Percentiles rank a stretch among this genome's conserved stretches.
Evolutionary conservation across 805 yeast species (phyloP).

Genomic region (Lachancea sp.): DNA sequence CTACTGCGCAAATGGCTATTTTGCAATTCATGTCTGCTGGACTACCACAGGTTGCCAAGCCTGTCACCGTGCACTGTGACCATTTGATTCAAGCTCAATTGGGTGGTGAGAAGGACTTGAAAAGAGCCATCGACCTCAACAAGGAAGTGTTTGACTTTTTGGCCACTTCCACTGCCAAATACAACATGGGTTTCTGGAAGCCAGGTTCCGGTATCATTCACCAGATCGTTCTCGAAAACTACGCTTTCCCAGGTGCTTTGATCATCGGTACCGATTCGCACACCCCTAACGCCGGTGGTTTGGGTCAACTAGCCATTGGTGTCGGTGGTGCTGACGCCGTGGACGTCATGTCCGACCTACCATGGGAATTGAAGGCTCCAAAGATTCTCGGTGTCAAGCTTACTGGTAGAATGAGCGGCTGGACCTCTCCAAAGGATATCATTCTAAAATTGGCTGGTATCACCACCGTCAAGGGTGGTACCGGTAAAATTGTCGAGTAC

Average conservation of each 20-base stretch:
- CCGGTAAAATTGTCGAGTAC: constrained; percentile 94
- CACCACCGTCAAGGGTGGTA: constrained; percentile 96
- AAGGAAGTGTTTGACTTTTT: constrained; percentile 93
- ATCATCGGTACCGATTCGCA: constrained; percentile 96
- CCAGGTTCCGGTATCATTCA: constrained; percentile 98
- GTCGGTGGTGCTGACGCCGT: constrained; percentile 99
- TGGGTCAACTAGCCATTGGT: constrained; percentile 96
- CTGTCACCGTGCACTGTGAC: constrained; percentile 96
- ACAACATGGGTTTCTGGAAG: constrained; percentile 97
- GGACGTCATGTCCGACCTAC: constrained; percentile 86
- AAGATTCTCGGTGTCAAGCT: constrained; percentile 90
- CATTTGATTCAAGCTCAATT: constrained; percentile 94
- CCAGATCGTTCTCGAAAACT: constrained; percentile 93
- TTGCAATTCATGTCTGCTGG: constrained; percentile 96
- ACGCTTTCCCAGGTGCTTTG: constrained; percentile 95
- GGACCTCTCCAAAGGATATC: constrained; percentile 97
- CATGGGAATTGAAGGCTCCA: constrained; percentile 98
- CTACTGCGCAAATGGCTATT: constrained; percentile 97
- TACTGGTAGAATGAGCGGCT: constrained; percentile 85
- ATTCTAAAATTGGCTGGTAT: constrained; percentile 89
- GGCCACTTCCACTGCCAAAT: constrained; percentile 84
- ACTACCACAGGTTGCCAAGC: constrained; percentile 84
- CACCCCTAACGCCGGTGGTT: constrained; percentile 98
- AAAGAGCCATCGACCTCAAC: constrained; percentile 80
- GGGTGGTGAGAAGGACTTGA: constrained; percentile 82